Base-by-base conservation (phyloP, 1,284 basidiomycete species). In the Melampsora americana region DNA sequence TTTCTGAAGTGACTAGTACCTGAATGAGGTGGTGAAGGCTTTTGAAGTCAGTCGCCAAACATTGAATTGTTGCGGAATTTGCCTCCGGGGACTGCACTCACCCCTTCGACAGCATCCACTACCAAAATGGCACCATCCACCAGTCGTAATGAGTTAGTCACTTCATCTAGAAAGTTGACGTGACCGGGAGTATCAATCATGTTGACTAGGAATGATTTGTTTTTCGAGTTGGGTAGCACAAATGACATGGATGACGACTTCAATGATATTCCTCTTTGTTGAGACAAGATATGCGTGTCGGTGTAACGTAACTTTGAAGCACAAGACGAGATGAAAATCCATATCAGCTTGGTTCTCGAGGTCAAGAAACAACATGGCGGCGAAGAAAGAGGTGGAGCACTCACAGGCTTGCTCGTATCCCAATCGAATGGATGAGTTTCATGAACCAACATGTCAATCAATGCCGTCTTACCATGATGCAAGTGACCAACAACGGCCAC, bases 171-270 rank as follows among this genome's bases (percentile, higher is more conserved):
- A 83, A 99, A 99, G 84, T 99, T 99, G 78, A 95, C 91, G 82
- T 99, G 96, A 32, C 96, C 96, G 0, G 96, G 96, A 0, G 96
- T 99, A 84, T 99, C 96, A 81, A 99, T 90, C 56, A 98, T 83
- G 84, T 99, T 95, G 78, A 98, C 83, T 7, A 99, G 87, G 83
- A 95, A 90, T 2, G 93, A 96, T 85, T 99, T 99, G 77, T 93
- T 93, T 50, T 87, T 85, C 5, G 93, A 94, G n/a, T 89, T 92
- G 20, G 89, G 88, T 12, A 98, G 86, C 65, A 99, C 86, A 69
- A 99, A 87, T 16, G 94, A 96, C 89, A 99, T 95, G 7, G 96
- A 94, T 0, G 92, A 92, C 1, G 95, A 94, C 85, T 98, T 99
- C 83, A 99, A 90, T 14, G 96, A 98, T 77, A 99, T 92, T 79